Evolutionary conservation across 257 asterid genomes (phyloP), one percentile per base, ranked within the genome.

Genomic region (Solanum rostratum): DNA sequence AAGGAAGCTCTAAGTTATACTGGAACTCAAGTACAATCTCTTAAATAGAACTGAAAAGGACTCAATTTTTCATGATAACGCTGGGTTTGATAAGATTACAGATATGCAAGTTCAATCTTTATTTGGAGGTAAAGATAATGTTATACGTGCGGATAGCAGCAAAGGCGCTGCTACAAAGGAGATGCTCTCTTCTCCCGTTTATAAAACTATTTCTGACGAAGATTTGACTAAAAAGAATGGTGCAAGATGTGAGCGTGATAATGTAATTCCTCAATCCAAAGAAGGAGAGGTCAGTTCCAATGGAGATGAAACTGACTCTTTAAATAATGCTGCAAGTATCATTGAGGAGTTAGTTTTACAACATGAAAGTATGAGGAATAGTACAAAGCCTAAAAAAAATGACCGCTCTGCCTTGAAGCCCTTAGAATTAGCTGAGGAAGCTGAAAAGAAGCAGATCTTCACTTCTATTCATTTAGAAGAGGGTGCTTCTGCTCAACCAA

Each of bases 401-500:
- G 85, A 91, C 80, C 88, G 46, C 60, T 87, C 88, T 74, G 84
- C 86, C 59, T 71, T 91, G 78, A 91, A 89, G 80, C 94, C 93
- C 41, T 93, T 96, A 78, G 97, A 93, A 60, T 86, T 91, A 84
- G 99, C 99, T 84, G 99, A 95, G 92, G 98, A 93, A 83, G 88
- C 87, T 86, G 99, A 96, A 89, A 96, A 91, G 94, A 95, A 89
- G 86, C 97, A 95, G 85, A 97, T 98, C 3, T 96, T 88, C 88
- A 89, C 93, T 8, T 97, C 95, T 54, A 88, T 96, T 89, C 96
- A 96, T 85, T 96, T 90, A 83, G 99, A 92, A 90, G 98, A 93
- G 89, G 99, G 98, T 87, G 99, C 94, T 65, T 98, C 96, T 84
- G 98, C 99, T 33, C 98, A 92, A 84, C 99, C 98, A 20, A 96